Conservation (phyloP, 768 basidiomycete genomes). For the Suillus variegatus region DNA sequence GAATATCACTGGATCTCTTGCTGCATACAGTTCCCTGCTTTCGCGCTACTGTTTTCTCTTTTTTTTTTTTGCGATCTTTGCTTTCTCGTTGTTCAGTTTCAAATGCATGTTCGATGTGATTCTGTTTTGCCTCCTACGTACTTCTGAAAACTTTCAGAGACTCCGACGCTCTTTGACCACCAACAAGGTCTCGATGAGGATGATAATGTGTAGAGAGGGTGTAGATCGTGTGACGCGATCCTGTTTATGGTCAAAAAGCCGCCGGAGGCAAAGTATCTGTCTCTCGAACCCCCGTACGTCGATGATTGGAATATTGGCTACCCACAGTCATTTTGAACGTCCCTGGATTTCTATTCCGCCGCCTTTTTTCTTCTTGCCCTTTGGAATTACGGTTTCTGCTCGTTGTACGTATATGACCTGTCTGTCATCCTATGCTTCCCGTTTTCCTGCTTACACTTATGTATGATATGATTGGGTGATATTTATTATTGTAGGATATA, state of each 20-base stretch:
- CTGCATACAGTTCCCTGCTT: slow-evolving; percentile 7
- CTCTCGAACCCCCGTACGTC: slow-evolving; percentile 14
- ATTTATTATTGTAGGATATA: slow-evolving; percentile 12
- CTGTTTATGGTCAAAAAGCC: slow-evolving; percentile 33
- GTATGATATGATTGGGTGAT: slow-evolving; percentile 2
- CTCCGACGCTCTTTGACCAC: slow-evolving; percentile 33
- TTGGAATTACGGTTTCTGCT: background rate
- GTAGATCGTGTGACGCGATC: slow-evolving; percentile 21
- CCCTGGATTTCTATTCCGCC: background rate
- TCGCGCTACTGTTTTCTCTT: slow-evolving; percentile 8
- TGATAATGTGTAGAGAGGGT: slow-evolving; percentile 15
- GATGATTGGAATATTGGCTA: too few species aligned
- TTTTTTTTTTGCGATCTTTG: slow-evolving; percentile 4
- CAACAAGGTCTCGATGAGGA: slow-evolving; percentile 24
- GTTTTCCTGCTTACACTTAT: slow-evolving; percentile 8
- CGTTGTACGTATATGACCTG: background rate
- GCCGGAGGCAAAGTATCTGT: slow-evolving; percentile 20
- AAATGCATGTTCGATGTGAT: slow-evolving; percentile 20
- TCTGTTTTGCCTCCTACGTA: slow-evolving; percentile 26
- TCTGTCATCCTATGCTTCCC: slow-evolving; percentile 10
- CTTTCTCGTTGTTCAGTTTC: slow-evolving; percentile 13
- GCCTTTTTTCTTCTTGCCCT: background rate
- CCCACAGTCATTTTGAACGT: background rate
- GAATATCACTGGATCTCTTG: slow-evolving; percentile 12
- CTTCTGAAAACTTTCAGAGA: slow-evolving; percentile 16